These are phyloP conservation scores for Mycena epipterygia DNA, from an alignment of 768 basidiomycete genomes.

Conservation along the genomic window DNA sequence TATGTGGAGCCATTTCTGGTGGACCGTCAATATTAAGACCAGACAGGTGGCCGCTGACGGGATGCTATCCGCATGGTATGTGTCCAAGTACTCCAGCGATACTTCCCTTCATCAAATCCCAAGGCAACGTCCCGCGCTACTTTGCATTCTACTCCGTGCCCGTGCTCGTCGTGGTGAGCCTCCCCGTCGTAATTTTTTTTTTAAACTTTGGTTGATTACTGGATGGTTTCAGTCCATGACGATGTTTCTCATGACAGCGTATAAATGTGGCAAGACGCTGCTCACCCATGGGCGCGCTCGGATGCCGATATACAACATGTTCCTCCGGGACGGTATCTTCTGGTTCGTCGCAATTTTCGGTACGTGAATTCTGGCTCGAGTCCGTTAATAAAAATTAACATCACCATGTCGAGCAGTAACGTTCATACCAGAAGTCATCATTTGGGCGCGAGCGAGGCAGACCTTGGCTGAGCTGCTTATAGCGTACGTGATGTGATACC, in stretches of 20 bases:
- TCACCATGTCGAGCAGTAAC: not conserved
- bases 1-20: not conserved
- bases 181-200: too few relatives aligned
- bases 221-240: slow-evolving; percentile 2
- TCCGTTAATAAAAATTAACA: not conserved
- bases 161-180: slow-evolving; percentile 27
- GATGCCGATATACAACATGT: slow-evolving; percentile 31
- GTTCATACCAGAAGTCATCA: slow-evolving; percentile 28
- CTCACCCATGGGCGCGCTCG: slow-evolving; percentile 24
- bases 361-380: not conserved
- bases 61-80: slow-evolving; percentile 25
- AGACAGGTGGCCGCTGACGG: slow-evolving; percentile 15
- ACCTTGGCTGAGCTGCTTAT: slow-evolving; percentile 31
- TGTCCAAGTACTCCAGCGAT: not conserved
- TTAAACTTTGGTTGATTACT: not conserved
- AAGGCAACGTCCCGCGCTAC: slow-evolving; percentile 28
- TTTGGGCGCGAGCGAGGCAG: slow-evolving; percentile 28
- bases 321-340: slow-evolving; percentile 31
- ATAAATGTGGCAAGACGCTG: slow-evolving; percentile 31
- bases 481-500: slow-evolving; percentile 7
- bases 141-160: slow-evolving; percentile 36
- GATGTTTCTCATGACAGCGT: slow-evolving; percentile 32
- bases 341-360: slow-evolving; percentile 35
- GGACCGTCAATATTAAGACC: not conserved
- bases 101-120: not conserved